Percentiles rank a stretch among this genome's conserved stretches.
Conservation (phyloP, 2,329 filamentous ascomycete genomes). For the Dothiorella sarmentorum region DNA sequence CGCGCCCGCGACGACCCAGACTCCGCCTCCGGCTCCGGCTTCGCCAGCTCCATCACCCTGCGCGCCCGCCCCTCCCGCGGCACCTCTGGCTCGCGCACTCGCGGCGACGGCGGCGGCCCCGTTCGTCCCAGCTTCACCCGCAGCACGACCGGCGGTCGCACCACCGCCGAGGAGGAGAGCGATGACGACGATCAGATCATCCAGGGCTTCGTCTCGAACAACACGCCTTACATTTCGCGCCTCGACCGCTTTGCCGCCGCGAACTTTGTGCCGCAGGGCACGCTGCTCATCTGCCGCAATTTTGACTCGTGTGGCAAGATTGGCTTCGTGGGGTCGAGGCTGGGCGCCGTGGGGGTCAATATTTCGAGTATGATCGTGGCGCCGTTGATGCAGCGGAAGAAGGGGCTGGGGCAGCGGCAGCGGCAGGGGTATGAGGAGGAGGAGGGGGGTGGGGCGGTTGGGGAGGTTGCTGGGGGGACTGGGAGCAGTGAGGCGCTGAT, state of each 20-base stretch:
- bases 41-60: slow-evolving; percentile 69
- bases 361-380: slow-evolving; percentile 77
- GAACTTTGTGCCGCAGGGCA: slow-evolving; percentile 70
- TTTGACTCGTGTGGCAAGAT: slow-evolving; percentile 82
- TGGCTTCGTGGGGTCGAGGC: slow-evolving; percentile 67
- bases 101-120: neutral
- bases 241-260: slow-evolving; percentile 67
- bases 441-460: neutral
- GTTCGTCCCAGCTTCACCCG: slow-evolving; percentile 19
- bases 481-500: slow-evolving; percentile 64
- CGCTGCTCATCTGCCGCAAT: slow-evolving; percentile 73
- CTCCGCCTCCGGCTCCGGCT: slow-evolving; percentile 62
- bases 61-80: slow-evolving; percentile 49
- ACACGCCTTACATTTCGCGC: slow-evolving; percentile 65
- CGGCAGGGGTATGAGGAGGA: slow-evolving; percentile 22
- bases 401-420: too few relatives aligned
- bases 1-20: slow-evolving; percentile 59
- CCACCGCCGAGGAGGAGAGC: neutral
- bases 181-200: slow-evolving; percentile 48
- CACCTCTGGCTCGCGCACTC: slow-evolving; percentile 17
- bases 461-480: neutral
- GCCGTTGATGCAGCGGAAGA: slow-evolving; percentile 45
- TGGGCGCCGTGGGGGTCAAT: slow-evolving; percentile 70
- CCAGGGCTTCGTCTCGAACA: slow-evolving; percentile 64
- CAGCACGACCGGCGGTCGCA: slow-evolving; percentile 20